A percentile compares a stretch with the other conserved stretches of the same genome.
Conservation (phyloP, 192 early-diverging fungal species). For the Dissophora globulifera region DNA sequence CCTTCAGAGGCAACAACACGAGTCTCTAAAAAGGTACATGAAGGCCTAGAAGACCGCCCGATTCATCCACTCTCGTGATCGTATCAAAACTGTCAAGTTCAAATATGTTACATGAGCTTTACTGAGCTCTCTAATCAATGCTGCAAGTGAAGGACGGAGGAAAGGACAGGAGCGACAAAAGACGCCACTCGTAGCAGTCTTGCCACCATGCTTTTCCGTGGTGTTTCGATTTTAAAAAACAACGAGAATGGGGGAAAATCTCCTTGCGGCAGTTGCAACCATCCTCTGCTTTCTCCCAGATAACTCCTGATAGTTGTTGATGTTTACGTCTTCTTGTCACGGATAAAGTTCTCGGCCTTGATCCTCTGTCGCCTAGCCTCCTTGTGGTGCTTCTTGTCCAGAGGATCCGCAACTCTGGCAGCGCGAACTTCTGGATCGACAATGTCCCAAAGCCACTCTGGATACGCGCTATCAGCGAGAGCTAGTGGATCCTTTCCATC, state of each 20-base stretch:
- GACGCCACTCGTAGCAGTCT: neutral
- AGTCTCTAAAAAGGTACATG: too few relatives aligned
- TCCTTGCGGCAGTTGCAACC: too few relatives aligned
- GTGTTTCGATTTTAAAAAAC: neutral
- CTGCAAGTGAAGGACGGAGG: too few relatives aligned
- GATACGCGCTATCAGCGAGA: slow-evolving; percentile 86
- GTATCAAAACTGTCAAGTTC: neutral
- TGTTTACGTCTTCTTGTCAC: slow-evolving; percentile 75
- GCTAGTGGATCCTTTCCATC: slow-evolving; percentile 88
- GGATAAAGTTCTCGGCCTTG: slow-evolving; percentile 80
- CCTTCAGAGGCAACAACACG: too few relatives aligned
- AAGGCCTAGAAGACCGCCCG: neutral
- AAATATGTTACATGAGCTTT: slow-evolving; percentile 7
- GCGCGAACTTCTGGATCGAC: slow-evolving; percentile 66
- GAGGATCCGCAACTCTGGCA: slow-evolving; percentile 58
- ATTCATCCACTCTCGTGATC: neutral
- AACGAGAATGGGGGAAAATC: too few relatives aligned
- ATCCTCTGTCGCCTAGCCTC: slow-evolving; percentile 68
- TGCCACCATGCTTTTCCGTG: neutral
- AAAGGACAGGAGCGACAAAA: neutral
- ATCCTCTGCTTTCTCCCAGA: neutral
- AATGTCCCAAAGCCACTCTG: slow-evolving; percentile 93
- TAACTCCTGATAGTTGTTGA: neutral
- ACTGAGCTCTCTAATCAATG: slow-evolving; percentile 1
- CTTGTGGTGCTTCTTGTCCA: slow-evolving; percentile 69